A percentile compares a stretch with the other conserved stretches of the same genome.
Conservation (phyloP, 495 filamentous ascomycete genomes). For the Immersiella caudata region DNA sequence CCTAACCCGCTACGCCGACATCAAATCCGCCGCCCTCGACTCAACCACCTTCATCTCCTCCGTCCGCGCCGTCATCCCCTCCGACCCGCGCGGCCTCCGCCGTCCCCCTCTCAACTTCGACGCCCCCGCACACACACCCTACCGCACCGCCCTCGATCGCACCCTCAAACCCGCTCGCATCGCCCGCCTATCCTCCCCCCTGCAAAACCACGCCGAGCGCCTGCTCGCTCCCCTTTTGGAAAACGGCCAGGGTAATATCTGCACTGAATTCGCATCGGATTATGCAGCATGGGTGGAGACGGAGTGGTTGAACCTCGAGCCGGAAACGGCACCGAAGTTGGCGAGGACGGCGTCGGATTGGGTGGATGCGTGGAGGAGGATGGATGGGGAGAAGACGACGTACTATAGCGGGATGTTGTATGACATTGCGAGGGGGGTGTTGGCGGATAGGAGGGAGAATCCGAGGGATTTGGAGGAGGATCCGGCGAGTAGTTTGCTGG, state of each 20-base stretch:
- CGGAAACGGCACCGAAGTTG: constrained; percentile 19
- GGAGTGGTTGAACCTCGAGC: constrained; percentile 24
- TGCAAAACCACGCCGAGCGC: constrained; percentile 12
- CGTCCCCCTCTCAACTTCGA: constrained; percentile 23
- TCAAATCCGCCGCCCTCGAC: constrained; percentile 20
- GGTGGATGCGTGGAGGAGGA: constrained; percentile 22
- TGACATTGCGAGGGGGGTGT: constrained; percentile 19
- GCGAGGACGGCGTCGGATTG: constrained; percentile 20
- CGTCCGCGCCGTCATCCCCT: constrained; percentile 20
- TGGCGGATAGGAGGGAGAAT: constrained; percentile 17
- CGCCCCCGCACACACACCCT: constrained; percentile 19
- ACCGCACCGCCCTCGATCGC: constrained; percentile 21
- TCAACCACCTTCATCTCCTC: constrained; percentile 21
- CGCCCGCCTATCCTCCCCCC: constrained; percentile 4
- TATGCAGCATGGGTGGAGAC: constrained; percentile 23
- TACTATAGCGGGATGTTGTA: constrained; percentile 16
- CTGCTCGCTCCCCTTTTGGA: constrained; percentile 11
- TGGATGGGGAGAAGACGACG: constrained; percentile 16
- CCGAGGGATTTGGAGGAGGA: constrained; percentile 22
- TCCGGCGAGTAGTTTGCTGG: constrained; percentile 19
- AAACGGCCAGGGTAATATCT: constrained; percentile 17
- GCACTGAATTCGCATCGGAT: constrained; percentile 19
- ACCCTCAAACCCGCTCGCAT: constrained; percentile 19
- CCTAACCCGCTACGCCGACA: constrained; percentile 24
- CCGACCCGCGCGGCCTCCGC: constrained; percentile 19